Conservation (phyloP, 2,329 filamentous ascomycete species). For the Didymella pinodella region DNA sequence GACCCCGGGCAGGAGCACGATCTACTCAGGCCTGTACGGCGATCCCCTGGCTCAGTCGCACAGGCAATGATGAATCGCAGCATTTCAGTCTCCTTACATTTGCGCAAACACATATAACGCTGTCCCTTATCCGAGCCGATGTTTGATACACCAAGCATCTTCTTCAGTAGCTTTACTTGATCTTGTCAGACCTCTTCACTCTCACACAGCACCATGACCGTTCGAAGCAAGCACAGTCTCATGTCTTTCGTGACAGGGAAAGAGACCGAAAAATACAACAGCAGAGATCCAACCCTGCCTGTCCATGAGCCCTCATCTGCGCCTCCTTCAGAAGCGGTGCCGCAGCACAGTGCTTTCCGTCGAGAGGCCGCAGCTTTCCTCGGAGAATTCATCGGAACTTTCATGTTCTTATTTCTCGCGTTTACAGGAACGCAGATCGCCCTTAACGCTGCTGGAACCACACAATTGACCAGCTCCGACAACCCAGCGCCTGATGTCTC, state of each 20-base stretch:
- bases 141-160: slow-evolving; percentile 1
- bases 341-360: slow-evolving; percentile 18
- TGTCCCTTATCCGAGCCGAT: slow-evolving; percentile 4
- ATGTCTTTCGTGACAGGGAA: slow-evolving; percentile 22
- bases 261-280: slow-evolving; percentile 15
- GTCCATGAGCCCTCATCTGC: slow-evolving; percentile 25
- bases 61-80: slow-evolving; percentile 8
- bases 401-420: slow-evolving; percentile 54
- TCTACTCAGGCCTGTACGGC: slow-evolving; percentile 17
- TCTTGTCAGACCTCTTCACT: not conserved
- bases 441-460: slow-evolving; percentile 50
- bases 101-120: slow-evolving; percentile 18
- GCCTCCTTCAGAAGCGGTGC: slow-evolving; percentile 15
- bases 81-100: slow-evolving; percentile 18
- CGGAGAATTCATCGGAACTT: slow-evolving; percentile 57
- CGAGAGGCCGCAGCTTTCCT: slow-evolving; percentile 39
- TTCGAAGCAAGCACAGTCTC: slow-evolving; percentile 21
- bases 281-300: slow-evolving; percentile 16
- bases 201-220: slow-evolving; percentile 12
- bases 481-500: slow-evolving; percentile 26
- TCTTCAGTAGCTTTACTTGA: slow-evolving; percentile 1
- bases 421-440: slow-evolving; percentile 56
- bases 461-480: slow-evolving; percentile 38
- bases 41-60: slow-evolving; percentile 19
- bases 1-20: slow-evolving; percentile 13